Conservation (phyloP, 2,329 filamentous ascomycete genomes). For the Lecanicillium sp. region DNA sequence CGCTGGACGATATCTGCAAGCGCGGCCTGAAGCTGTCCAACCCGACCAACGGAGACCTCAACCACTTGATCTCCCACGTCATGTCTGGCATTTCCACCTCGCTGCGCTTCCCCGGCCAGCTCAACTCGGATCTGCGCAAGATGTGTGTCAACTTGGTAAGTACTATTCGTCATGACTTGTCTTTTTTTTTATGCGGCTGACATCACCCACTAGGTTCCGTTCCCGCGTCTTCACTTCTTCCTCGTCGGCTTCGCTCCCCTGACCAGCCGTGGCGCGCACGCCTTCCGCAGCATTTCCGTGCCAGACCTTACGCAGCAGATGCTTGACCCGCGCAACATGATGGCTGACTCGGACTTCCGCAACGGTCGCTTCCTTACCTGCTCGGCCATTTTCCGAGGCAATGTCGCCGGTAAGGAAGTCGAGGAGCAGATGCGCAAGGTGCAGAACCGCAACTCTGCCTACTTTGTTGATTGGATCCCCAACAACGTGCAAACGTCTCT, state of each 20-base stretch:
- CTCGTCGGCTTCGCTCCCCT: slow-evolving; percentile 99
- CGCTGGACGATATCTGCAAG: slow-evolving; percentile 99
- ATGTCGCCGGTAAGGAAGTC: slow-evolving; percentile 99
- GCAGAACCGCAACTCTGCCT: slow-evolving; percentile 98
- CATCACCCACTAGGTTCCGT: slow-evolving; percentile 55
- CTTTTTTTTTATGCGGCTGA: neutral
- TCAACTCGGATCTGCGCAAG: slow-evolving; percentile 99
- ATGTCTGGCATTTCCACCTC: slow-evolving; percentile 99
- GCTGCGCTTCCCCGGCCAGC: slow-evolving; percentile 97
- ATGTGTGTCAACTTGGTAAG: slow-evolving; percentile 87
- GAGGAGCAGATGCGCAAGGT: slow-evolving; percentile 99
- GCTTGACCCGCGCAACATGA: slow-evolving; percentile 99
- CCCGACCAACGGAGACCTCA: slow-evolving; percentile 97
- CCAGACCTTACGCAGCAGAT: slow-evolving; percentile 99
- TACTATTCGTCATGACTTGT: neutral
- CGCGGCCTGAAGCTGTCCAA: slow-evolving; percentile 97
- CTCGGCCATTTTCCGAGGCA: slow-evolving; percentile 98
- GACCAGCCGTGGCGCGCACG: slow-evolving; percentile 75
- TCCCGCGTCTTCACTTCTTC: slow-evolving; percentile 99
- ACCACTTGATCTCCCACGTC: slow-evolving; percentile 98
- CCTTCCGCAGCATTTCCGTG: slow-evolving; percentile 95
- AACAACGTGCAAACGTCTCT: slow-evolving; percentile 99
- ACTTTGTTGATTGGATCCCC: slow-evolving; percentile 99
- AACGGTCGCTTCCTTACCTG: slow-evolving; percentile 99
- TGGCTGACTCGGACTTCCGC: slow-evolving; percentile 99